Conservation (phyloP, 805 yeast genomes). For the Lipomyces orientalis region DNA sequence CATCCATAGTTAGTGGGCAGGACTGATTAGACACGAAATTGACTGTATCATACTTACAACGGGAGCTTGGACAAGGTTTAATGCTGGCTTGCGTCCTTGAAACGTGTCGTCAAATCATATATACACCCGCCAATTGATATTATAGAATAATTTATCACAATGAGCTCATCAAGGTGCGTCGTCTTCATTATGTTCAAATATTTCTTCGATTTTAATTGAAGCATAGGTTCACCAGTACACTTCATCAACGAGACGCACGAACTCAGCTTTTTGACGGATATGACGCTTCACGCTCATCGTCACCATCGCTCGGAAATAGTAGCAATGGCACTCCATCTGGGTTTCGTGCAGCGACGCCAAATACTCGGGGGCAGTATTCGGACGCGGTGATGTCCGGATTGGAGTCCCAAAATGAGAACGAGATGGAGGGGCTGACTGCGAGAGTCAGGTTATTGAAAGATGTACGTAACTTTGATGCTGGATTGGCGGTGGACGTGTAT, state of each 20-base stretch:
- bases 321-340: slow-evolving; percentile 23
- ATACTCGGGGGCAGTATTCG: slow-evolving; percentile 47
- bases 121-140: no score
- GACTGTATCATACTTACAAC: background rate
- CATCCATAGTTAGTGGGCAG: background rate
- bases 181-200: background rate
- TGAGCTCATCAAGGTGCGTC: slow-evolving; percentile 22
- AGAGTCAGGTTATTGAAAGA: slow-evolving; percentile 62
- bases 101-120: no score
- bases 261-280: slow-evolving; percentile 48
- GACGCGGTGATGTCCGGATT: slow-evolving; percentile 62
- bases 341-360: slow-evolving; percentile 41
- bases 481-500: background rate
- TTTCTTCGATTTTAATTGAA: background rate
- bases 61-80: background rate
- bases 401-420: slow-evolving; percentile 71
- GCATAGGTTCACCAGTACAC: slow-evolving; percentile 17
- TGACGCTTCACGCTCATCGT: slow-evolving; percentile 29
- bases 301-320: slow-evolving; percentile 21
- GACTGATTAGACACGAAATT: background rate
- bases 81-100: background rate
- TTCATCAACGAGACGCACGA: slow-evolving; percentile 47
- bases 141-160: background rate
- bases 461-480: slow-evolving; percentile 35
- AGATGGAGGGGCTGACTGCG: slow-evolving; percentile 58